Base-by-base conservation (phyloP, 2,329 filamentous ascomycete species). In the Blastomyces gilchristii region DNA sequence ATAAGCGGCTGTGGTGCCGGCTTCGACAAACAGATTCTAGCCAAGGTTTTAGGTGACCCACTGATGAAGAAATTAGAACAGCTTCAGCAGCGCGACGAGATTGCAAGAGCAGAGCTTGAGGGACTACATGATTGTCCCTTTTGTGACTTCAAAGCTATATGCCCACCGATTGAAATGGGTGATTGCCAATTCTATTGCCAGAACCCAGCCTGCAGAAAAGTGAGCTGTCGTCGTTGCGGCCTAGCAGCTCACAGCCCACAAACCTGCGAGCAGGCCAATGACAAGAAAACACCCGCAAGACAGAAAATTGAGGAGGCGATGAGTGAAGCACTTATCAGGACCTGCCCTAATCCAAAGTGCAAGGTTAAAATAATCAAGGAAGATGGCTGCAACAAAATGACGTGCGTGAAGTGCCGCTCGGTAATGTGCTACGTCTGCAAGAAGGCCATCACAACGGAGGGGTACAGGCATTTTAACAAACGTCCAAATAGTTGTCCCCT, bases 341-440 rank as follows among this genome's bases (percentile, higher is more conserved):
- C 79, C 37, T 96, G 91, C 61, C 72, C 79, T 63, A 80, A 78
- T 60, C 70, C 78, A 65, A 79, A 78, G 66, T 87, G 88, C 75
- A 78, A 81, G n/a, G 83, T 85, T n/a, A 85, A 86, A 0, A 94
- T 93, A 69, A 82, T 95, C 72, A 96, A 95, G 71, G 83, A 87
- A 45, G 73, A 78, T 41, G 91, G 91, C 2, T 96, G 91, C 77
- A 95, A 95, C 76, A 92, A 92, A 75, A 90, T 96, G 83, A 81
- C 74, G 0, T 96, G 91, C 72, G 78, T 83, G 0, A 81, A 81
- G n/a, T 86, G 80, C 80, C 53, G 64, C 4, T 49, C 45, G 11
- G 18, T 77, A 8, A 83, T 85, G 73, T 86, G 83, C 74, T 83
- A 80, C 65, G 69, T 75, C 52, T 96, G 91, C 75, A 86, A 85